These are phyloP conservation scores for Fusarium albidum DNA, from an alignment of 2,329 filamentous ascomycete genomes.

Conservation along the genomic window DNA sequence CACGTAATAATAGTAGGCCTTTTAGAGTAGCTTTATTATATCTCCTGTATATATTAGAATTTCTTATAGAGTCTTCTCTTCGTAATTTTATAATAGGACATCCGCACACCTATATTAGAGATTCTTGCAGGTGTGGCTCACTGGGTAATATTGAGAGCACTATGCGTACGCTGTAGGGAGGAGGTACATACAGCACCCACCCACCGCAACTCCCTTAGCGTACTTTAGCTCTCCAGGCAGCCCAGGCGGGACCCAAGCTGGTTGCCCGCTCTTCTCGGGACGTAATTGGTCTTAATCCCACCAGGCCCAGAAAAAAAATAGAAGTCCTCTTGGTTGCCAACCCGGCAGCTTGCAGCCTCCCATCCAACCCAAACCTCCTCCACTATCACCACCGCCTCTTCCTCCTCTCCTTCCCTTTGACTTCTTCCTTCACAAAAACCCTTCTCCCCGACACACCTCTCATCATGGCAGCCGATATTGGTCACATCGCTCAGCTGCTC, in stretches of 20 bases:
- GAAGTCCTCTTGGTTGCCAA: conserved; percentile 28
- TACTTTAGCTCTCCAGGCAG: conserved; percentile 15
- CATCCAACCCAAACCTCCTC: conserved; percentile 23
- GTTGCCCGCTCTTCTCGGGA: not conserved
- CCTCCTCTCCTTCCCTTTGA: conserved; percentile 19
- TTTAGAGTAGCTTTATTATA: too few species aligned
- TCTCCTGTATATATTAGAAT: too few species aligned
- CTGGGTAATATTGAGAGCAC: too few species aligned
- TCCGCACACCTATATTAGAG: too few species aligned
- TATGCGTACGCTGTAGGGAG: too few species aligned
- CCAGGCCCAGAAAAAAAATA: conserved; percentile 26
- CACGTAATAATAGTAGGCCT: too few species aligned
- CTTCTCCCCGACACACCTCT: conserved; percentile 24
- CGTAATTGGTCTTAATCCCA: conserved; percentile 18
- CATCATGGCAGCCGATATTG: conserved; percentile 66
- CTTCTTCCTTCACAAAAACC: conserved; percentile 21
- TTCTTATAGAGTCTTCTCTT: too few species aligned
- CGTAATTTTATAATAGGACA: too few species aligned
- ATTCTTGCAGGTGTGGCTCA: too few species aligned
- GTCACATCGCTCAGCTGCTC: conserved; percentile 79
- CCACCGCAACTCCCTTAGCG: too few species aligned
- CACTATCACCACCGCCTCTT: conserved; percentile 35
- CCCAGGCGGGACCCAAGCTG: conserved; percentile 17
- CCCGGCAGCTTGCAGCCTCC: conserved; percentile 30
- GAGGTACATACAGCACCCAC: too few species aligned